These are phyloP conservation scores for Rhodocollybia butyracea DNA, from an alignment of 768 basidiomycete genomes.

Conservation along the genomic window DNA sequence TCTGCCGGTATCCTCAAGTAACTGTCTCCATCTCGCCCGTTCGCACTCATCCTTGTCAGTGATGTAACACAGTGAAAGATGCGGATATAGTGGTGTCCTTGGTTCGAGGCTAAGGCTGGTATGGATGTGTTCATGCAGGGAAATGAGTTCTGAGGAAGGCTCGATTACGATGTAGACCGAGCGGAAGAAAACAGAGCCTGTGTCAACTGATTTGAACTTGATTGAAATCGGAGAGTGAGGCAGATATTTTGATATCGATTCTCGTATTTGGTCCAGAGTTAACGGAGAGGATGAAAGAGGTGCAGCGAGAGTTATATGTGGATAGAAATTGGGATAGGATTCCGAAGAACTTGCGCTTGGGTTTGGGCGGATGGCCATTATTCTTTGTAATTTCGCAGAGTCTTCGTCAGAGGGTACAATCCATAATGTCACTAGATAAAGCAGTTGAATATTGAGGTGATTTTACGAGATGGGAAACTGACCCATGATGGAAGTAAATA, in stretches of 20 bases:
- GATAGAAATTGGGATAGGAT: slow-evolving; percentile 60
- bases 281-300: slow-evolving; percentile 28
- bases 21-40: slow-evolving; percentile 34
- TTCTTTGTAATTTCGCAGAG: slow-evolving; percentile 36
- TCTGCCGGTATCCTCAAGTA: slow-evolving; percentile 34
- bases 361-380: slow-evolving; percentile 42
- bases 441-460: too few species aligned
- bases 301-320: slow-evolving; percentile 68
- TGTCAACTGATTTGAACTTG: slow-evolving; percentile 56
- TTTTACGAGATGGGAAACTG: too few species aligned
- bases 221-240: slow-evolving; percentile 35
- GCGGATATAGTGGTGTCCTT: slow-evolving; percentile 59
- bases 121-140: slow-evolving; percentile 48
- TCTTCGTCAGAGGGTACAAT: slow-evolving; percentile 55
- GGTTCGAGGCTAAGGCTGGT: slow-evolving; percentile 33
- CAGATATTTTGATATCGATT: slow-evolving; percentile 31
- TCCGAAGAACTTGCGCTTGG: slow-evolving; percentile 15
- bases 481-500: too few species aligned
- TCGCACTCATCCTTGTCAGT: slow-evolving; percentile 56
- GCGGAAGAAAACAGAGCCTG: slow-evolving; percentile 65
- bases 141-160: slow-evolving; percentile 39
- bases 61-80: slow-evolving; percentile 75
- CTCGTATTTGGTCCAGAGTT: slow-evolving; percentile 31
- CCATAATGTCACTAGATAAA: slow-evolving; percentile 63
- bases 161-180: slow-evolving; percentile 61